A percentile compares a stretch with the other conserved stretches of the same genome.
phyloP scores from a whole-genome alignment of 1,139 yeast species.

The Pneumocystis wakefieldiae region DNA sequence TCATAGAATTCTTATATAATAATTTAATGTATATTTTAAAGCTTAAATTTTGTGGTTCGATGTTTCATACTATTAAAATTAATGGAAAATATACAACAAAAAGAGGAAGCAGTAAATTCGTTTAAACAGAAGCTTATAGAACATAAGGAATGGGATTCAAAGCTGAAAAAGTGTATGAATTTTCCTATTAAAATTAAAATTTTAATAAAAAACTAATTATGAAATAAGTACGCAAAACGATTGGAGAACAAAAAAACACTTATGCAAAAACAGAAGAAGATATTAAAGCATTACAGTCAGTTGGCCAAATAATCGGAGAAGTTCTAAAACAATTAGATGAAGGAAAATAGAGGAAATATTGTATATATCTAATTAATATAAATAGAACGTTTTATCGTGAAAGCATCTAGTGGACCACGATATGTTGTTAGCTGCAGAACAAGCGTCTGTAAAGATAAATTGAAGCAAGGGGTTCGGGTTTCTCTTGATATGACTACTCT shows the following conservation, averaged over 20 bases:
- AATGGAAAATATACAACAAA: constrained; percentile 33
- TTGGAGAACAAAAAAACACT: not conserved
- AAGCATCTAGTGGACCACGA: constrained; percentile 88
- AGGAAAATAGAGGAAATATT: constrained; percentile 41
- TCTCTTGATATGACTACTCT: constrained; percentile 95
- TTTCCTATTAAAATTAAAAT: not conserved
- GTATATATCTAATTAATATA: constrained; percentile 1
- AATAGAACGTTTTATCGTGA: constrained; percentile 45
- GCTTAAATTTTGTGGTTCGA: constrained; percentile 23
- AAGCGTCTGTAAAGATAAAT: constrained; percentile 66
- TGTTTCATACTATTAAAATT: not conserved
- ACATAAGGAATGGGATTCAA: constrained; percentile 90
- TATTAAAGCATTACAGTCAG: constrained; percentile 57
- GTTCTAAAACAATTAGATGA: constrained; percentile 91
- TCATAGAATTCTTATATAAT: not conserved
- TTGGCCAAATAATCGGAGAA: constrained; percentile 96
- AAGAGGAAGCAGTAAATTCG: constrained; percentile 62
- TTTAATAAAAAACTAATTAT: not conserved
- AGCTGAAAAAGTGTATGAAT: constrained; percentile 45
- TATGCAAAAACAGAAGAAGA: constrained; percentile 60
- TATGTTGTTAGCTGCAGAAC: constrained; percentile 95
- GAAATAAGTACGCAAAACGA: not conserved
- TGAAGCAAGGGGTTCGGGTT: constrained; percentile 90
- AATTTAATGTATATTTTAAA: not conserved
- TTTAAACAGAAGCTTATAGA: constrained; percentile 79